phyloP scores from a whole-genome alignment of 2,329 filamentous ascomycete genomes.

The Colletotrichum coccodes region DNA sequence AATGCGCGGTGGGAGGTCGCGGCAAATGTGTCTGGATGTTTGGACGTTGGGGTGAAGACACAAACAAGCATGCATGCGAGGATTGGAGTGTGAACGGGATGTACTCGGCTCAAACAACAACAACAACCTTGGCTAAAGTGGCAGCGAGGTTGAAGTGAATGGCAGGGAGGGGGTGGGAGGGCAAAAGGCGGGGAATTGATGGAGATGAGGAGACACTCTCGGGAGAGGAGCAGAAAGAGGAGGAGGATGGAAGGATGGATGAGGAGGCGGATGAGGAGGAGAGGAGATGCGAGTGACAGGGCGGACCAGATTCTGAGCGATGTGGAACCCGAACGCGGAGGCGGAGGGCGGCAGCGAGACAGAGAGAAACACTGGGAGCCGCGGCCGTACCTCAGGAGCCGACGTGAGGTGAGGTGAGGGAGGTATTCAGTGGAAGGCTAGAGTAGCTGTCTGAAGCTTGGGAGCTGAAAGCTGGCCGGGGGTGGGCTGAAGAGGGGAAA shows the following conservation, averaged over 20 bases:
- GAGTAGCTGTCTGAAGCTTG: constrained; percentile 7
- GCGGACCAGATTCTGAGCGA: not conserved
- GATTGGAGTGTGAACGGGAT: constrained; percentile 6
- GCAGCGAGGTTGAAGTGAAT: constrained; percentile 35
- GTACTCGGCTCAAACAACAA: constrained; percentile 29
- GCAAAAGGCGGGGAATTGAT: constrained; percentile 35
- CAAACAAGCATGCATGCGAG: constrained; percentile 30
- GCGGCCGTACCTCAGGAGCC: constrained; percentile 6
- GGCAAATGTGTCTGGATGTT: constrained; percentile 24
- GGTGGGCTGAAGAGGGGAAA: constrained; percentile 21
- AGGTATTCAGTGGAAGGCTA: not conserved
- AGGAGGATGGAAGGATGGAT: constrained; percentile 27
- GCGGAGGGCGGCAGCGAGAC: constrained; percentile 9
- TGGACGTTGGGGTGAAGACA: constrained; percentile 28
- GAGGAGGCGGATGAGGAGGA: constrained; percentile 33
- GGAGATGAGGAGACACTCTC: constrained; percentile 34
- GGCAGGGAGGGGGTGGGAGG: constrained; percentile 38
- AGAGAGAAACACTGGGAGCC: constrained; percentile 21
- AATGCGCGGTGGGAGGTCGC: constrained; percentile 11
- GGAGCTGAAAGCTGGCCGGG: constrained; percentile 1
- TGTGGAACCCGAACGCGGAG: constrained; percentile 11
- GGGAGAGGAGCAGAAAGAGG: constrained; percentile 29
- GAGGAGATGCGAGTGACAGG: not conserved
- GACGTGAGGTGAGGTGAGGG: not conserved
- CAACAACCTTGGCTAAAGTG: constrained; percentile 31